These are phyloP conservation scores for Candida glucosophila DNA, from an alignment of 1,139 yeast genomes.

Conservation along the genomic window DNA sequence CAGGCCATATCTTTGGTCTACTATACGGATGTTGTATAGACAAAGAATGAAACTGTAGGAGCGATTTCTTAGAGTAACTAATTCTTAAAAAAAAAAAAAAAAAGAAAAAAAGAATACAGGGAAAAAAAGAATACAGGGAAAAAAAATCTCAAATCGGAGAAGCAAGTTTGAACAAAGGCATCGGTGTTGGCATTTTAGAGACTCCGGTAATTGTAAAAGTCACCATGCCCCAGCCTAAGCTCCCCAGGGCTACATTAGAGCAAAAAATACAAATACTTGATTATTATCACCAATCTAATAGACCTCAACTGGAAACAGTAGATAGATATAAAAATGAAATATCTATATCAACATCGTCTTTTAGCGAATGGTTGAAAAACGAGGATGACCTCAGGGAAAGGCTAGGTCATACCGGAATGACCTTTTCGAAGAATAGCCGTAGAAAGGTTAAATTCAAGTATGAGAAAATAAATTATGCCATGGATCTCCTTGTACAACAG, in stretches of 20 bases:
- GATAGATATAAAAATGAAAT: constrained; percentile 39
- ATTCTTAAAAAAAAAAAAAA: too few species aligned
- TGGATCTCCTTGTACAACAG: constrained; percentile 44
- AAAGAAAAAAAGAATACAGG: too few species aligned
- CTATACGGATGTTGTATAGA: too few species aligned
- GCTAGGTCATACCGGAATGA: constrained; percentile 26
- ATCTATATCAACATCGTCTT: constrained; percentile 48
- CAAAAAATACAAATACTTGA: constrained; percentile 50
- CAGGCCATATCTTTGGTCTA: too few species aligned
- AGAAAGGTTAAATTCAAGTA: constrained; percentile 47
- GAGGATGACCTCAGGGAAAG: constrained; percentile 41
- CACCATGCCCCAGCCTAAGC: constrained; percentile 19
- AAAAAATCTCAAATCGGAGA: too few species aligned
- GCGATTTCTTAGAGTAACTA: too few species aligned
- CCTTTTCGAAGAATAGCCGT: constrained; percentile 31
- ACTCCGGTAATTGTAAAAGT: too few species aligned
- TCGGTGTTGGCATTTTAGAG: too few species aligned
- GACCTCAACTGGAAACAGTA: constrained; percentile 53
- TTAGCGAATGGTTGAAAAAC: constrained; percentile 52
- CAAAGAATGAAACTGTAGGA: too few species aligned
- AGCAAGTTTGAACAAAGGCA: too few species aligned
- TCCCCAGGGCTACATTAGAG: constrained; percentile 51
- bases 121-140: too few species aligned
- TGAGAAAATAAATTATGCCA: constrained; percentile 48
- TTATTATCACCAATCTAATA: constrained; percentile 36